Conservation (phyloP, 2,329 filamentous ascomycete species). For the Pseudogymnoascus sp. region DNA sequence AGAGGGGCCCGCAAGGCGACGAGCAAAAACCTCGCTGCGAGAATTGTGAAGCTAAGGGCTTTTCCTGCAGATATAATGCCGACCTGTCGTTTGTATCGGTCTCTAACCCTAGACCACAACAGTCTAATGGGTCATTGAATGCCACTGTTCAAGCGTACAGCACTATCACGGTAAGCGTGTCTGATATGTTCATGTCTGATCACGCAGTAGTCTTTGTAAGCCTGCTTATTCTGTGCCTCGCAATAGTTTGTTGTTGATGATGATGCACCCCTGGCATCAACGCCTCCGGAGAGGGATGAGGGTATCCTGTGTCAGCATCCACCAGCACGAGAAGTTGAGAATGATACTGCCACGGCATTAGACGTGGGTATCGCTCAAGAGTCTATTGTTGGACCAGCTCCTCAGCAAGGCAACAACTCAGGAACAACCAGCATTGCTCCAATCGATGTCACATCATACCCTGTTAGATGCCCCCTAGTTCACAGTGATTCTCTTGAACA, state of each 20-base stretch:
- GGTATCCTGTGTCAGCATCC: neutral
- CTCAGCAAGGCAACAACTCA: neutral
- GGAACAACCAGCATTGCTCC: neutral
- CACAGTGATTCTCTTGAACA: neutral
- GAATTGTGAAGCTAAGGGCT: constrained; percentile 13
- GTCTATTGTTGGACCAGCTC: neutral
- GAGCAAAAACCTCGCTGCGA: constrained; percentile 15
- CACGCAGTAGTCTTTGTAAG: neutral
- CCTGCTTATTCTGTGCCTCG: neutral
- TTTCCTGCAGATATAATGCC: constrained; percentile 12
- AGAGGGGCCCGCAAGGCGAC: constrained; percentile 6
- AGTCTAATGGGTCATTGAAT: neutral
- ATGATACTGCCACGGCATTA: neutral
- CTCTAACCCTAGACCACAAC: neutral
- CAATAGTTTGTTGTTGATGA: neutral
- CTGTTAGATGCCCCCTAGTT: neutral
- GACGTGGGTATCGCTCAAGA: neutral
- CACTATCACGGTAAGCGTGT: neutral
- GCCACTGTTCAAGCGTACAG: neutral
- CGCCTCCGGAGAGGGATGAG: neutral
- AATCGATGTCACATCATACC: neutral
- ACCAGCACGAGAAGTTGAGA: neutral
- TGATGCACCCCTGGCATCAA: neutral
- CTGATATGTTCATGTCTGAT: neutral
- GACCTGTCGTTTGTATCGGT: constrained; percentile 2